Conservation (phyloP, 208 protist genomes). For the Leishmania aethiopica region DNA sequence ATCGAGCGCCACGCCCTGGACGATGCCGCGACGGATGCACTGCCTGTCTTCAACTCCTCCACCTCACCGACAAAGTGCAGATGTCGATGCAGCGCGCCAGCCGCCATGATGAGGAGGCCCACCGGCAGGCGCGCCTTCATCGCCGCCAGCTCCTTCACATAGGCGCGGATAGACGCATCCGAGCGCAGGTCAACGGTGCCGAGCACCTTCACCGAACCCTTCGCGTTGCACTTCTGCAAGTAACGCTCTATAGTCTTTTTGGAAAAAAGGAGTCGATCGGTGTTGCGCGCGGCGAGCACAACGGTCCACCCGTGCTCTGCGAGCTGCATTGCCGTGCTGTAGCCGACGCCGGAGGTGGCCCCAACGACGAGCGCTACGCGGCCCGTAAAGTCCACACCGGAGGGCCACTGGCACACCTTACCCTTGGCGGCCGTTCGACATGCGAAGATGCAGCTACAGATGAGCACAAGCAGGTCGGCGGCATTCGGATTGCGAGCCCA, state of each 20-base stretch:
- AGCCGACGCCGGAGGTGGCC: constrained; percentile 81
- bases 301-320: constrained; percentile 78
- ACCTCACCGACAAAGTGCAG: constrained; percentile 34
- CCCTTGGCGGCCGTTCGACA: constrained; percentile 58
- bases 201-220: constrained; percentile 56
- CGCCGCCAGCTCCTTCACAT: constrained; percentile 39
- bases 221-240: constrained; percentile 16
- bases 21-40: constrained; percentile 13
- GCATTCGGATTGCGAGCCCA: constrained; percentile 20
- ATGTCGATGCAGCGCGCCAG: constrained; percentile 70
- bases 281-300: constrained; percentile 64
- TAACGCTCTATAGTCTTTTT: constrained; percentile 41
- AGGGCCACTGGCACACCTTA: constrained; percentile 62
- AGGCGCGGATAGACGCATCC: constrained; percentile 71
- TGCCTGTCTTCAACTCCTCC: constrained; percentile 18
- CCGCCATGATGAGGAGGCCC: constrained; percentile 76
- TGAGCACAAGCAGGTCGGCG: constrained; percentile 36
- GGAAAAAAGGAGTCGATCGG: constrained; percentile 57
- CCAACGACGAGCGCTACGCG: constrained; percentile 82
- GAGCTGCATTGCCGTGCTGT: constrained; percentile 68
- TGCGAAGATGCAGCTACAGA: constrained; percentile 39
- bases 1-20: constrained; percentile 38
- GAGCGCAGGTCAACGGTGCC: constrained; percentile 70
- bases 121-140: constrained; percentile 53
- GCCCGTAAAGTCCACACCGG: constrained; percentile 50